Conservation (phyloP, 371 early-diverging fungal species). For the Mortierella sp. region DNA sequence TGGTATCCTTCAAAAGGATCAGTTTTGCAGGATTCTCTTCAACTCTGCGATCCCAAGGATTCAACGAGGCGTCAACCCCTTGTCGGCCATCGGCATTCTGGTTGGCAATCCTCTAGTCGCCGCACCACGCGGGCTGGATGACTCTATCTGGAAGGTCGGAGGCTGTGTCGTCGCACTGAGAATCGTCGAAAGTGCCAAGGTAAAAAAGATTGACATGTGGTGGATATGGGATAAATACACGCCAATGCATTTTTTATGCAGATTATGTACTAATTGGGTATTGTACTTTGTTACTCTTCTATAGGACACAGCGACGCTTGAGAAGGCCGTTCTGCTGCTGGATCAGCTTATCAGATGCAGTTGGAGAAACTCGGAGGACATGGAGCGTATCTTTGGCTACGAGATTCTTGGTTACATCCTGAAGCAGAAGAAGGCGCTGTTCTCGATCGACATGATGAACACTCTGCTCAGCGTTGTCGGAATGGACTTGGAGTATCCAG, state of each 20-base stretch:
- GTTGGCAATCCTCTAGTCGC: slow-evolving; percentile 70
- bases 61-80: slow-evolving; percentile 62
- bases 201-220: slow-evolving; percentile 33
- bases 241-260: neutral
- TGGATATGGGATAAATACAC: neutral
- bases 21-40: slow-evolving; percentile 60
- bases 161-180: slow-evolving; percentile 76
- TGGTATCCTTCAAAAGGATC: slow-evolving; percentile 59
- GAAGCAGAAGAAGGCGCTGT: slow-evolving; percentile 72
- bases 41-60: slow-evolving; percentile 75
- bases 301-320: slow-evolving; percentile 69
- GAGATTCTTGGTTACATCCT: slow-evolving; percentile 78
- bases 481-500: slow-evolving; percentile 64
- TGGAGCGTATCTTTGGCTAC: slow-evolving; percentile 80
- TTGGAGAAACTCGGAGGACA: slow-evolving; percentile 82
- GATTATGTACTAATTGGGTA: no score
- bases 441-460: slow-evolving; percentile 73
- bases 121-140: slow-evolving; percentile 72
- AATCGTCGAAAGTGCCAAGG: slow-evolving; percentile 73
- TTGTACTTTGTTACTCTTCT: neutral
- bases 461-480: slow-evolving; percentile 77
- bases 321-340: slow-evolving; percentile 70
- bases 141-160: slow-evolving; percentile 82
- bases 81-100: slow-evolving; percentile 64
- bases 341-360: slow-evolving; percentile 75